Percentiles rank a stretch among this genome's conserved stretches.
These are phyloP conservation scores for Picochlorum sp. DNA, from an alignment of 139 green algal genomes.

Conservation along the genomic window DNA sequence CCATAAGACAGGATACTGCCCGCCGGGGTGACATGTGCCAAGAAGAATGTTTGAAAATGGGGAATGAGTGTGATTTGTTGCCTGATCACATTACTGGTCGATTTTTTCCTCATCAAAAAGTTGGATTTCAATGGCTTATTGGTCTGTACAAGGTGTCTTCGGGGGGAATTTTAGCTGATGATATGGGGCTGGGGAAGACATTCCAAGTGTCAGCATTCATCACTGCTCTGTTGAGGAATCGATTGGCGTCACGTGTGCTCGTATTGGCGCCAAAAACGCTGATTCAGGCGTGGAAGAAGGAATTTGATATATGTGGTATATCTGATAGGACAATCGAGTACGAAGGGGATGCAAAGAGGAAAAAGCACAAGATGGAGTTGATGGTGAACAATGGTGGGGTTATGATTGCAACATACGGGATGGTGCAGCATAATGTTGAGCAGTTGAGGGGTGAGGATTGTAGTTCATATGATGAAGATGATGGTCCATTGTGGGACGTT, in stretches of 20 bases:
- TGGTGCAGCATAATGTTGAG: slow-evolving; percentile 65
- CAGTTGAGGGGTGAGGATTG: slow-evolving; percentile 28
- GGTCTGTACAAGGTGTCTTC: slow-evolving; percentile 23
- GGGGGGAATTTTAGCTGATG: slow-evolving; percentile 67
- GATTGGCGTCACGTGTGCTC: slow-evolving; percentile 37
- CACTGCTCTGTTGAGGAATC: slow-evolving; percentile 45
- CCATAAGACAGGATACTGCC: no score
- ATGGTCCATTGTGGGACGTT: slow-evolving; percentile 67
- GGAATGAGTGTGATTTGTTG: slow-evolving; percentile 3
- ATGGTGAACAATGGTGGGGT: slow-evolving; percentile 44
- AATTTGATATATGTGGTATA: slow-evolving; percentile 75
- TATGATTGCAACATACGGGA: slow-evolving; percentile 86
- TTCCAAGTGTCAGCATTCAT: slow-evolving; percentile 79
- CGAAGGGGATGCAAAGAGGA: slow-evolving; percentile 15
- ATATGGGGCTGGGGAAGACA: slow-evolving; percentile 72
- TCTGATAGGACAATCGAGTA: slow-evolving; percentile 19
- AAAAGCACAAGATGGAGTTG: slow-evolving; percentile 14
- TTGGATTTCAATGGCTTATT: slow-evolving; percentile 79
- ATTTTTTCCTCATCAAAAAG: slow-evolving; percentile 64
- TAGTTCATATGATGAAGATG: slow-evolving; percentile 30
- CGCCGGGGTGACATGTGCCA: no score
- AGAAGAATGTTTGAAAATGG: no score
- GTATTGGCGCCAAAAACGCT: slow-evolving; percentile 84
- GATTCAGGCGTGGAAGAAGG: slow-evolving; percentile 74
- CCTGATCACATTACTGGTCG: slow-evolving; percentile 18